Percentiles rank a stretch among this genome's conserved stretches.
These are phyloP conservation scores for Halophytophthora batemanensis DNA, from an alignment of 352 stramenopile genomes.

Conservation along the genomic window DNA sequence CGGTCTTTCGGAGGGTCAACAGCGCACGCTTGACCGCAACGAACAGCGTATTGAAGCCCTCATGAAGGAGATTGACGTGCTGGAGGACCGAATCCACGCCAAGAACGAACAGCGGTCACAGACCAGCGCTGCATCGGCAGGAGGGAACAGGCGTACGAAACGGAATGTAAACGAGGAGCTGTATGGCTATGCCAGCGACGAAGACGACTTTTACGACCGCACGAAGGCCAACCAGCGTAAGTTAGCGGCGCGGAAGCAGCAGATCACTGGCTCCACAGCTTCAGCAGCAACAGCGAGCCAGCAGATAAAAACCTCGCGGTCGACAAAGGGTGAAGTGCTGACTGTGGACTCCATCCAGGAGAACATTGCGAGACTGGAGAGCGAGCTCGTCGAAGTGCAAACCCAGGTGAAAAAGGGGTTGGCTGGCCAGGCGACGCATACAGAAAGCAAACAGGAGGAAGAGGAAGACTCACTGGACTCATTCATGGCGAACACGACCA, in stretches of 20 bases:
- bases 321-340: slow-evolving; percentile 28
- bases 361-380: slow-evolving; percentile 40
- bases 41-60: slow-evolving; percentile 56
- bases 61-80: slow-evolving; percentile 56
- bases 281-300: not conserved
- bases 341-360: slow-evolving; percentile 53
- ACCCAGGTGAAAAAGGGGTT: slow-evolving; percentile 18
- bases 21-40: slow-evolving; percentile 56
- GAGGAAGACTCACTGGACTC: slow-evolving; percentile 57
- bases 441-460: slow-evolving; percentile 22
- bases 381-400: slow-evolving; percentile 29
- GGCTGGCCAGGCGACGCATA: slow-evolving; percentile 2
- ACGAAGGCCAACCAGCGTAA: slow-evolving; percentile 60
- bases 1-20: slow-evolving; percentile 61
- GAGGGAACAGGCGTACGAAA: slow-evolving; percentile 6
- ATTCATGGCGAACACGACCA: slow-evolving; percentile 60
- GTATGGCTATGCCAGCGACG: slow-evolving; percentile 63
- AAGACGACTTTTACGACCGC: slow-evolving; percentile 81
- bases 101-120: slow-evolving; percentile 48
- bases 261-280: slow-evolving; percentile 4
- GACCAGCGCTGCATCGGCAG: slow-evolving; percentile 12
- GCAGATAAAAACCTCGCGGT: not conserved
- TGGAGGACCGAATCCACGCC: slow-evolving; percentile 56
- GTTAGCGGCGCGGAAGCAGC: slow-evolving; percentile 29
- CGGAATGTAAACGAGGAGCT: slow-evolving; percentile 28